Conservation (phyloP, 306 rosid species). For the Betula pendula region DNA sequence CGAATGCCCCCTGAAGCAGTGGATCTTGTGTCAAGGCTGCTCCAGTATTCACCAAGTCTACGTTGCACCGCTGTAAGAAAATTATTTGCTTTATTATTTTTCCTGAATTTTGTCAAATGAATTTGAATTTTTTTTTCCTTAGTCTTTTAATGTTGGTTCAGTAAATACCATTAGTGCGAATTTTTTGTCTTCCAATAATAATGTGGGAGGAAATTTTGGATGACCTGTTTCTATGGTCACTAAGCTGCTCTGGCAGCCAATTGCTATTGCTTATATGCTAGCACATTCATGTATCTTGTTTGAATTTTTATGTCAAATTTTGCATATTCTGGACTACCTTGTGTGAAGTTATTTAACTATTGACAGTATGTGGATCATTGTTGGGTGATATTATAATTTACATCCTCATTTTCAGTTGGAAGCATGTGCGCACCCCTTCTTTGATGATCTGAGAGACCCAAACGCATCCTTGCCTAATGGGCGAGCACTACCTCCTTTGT, state of each 20-base stretch:
- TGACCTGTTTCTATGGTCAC: neutral
- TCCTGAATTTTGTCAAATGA: neutral
- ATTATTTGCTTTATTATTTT: constrained; percentile 10
- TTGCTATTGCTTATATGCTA: neutral
- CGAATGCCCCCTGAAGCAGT: constrained; percentile 87
- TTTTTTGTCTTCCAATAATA: neutral
- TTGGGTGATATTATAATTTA: constrained; percentile 11
- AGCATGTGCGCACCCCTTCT: constrained; percentile 91
- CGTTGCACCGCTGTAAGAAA: constrained; percentile 91
- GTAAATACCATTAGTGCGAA: neutral
- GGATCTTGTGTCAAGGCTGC: constrained; percentile 90
- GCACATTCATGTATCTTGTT: neutral
- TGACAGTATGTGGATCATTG: neutral
- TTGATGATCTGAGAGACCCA: constrained; percentile 74
- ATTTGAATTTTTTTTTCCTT: neutral
- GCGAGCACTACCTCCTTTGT: constrained; percentile 70
- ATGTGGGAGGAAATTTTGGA: neutral
- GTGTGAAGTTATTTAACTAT: neutral
- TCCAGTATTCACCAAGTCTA: constrained; percentile 88
- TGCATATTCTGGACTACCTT: neutral
- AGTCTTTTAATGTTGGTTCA: neutral
- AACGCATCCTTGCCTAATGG: constrained; percentile 70
- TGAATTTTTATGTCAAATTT: neutral
- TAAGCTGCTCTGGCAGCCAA: neutral
- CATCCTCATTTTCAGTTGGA: constrained; percentile 59